phyloP scores from a whole-genome alignment of 2,329 filamentous ascomycete genomes.

The Neonectria hederae region DNA sequence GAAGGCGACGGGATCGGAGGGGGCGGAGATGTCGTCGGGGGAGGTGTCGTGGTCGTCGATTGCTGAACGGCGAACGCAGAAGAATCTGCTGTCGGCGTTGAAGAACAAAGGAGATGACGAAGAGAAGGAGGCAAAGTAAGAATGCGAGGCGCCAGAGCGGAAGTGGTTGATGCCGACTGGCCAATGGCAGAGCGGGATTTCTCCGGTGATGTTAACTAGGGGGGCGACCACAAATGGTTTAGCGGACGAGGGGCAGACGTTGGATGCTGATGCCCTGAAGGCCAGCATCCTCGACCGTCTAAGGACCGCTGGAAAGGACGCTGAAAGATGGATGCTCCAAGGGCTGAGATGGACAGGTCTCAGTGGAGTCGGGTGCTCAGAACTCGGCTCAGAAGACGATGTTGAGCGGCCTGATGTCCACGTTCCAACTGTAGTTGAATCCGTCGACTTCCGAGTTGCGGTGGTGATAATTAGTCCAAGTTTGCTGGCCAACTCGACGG shows the following conservation, averaged over 20 bases:
- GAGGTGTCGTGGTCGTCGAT: slow-evolving; percentile 16
- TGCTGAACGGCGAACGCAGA: slow-evolving; percentile 30
- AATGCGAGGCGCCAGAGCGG: slow-evolving; percentile 19
- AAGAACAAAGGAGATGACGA: slow-evolving; percentile 35
- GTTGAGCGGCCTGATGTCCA: neutral
- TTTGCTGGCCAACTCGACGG: neutral
- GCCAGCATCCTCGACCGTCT: slow-evolving; percentile 34
- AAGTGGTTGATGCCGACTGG: slow-evolving; percentile 29
- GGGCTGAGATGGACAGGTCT: neutral
- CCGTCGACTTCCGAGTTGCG: neutral
- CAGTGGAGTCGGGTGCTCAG: neutral
- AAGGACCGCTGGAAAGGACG: slow-evolving; percentile 9
- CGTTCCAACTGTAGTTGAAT: neutral
- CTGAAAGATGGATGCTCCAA: neutral
- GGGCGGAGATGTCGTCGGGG: neutral
- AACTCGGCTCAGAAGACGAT: neutral
- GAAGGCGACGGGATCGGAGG: slow-evolving; percentile 4
- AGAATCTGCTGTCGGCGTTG: slow-evolving; percentile 37
- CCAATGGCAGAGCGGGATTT: slow-evolving; percentile 31
- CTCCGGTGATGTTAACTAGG: slow-evolving; percentile 1
- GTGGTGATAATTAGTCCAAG: neutral
- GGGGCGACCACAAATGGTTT: slow-evolving; percentile 21
- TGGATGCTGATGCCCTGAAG: slow-evolving; percentile 31
- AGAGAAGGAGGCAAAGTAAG: slow-evolving; percentile 35
- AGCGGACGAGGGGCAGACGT: slow-evolving; percentile 28